Base-by-base conservation (phyloP, 352 stramenopile species). In the Globisporangium abappressorium region DNA sequence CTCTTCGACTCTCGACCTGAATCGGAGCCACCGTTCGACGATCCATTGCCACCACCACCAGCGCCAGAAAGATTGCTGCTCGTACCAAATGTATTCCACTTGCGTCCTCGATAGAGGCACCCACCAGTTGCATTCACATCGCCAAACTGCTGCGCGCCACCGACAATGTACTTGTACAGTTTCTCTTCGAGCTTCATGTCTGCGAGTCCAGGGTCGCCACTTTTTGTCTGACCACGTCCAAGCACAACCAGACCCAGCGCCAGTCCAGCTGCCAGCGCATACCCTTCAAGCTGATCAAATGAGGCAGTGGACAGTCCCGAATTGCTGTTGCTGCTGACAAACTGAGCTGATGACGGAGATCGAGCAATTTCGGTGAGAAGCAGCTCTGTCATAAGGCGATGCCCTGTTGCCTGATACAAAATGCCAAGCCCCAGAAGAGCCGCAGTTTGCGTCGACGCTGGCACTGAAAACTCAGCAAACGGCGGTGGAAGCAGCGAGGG, bases 331-430 rank as follows among this genome's bases (percentile, higher is more conserved):
- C 38, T 81, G 22, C 70, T 79, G 43, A 84, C 69, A 72, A 91
- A 92, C 65, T 93, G 87, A 11, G 77, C 64, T 3, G 86, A 93
- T 4, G 84, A 90, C 14, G 87, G 85, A 22, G 87, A 92, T 11
- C 92, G 90, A 28, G 91, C 91, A 65, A 99, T 99, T 71, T 99
- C 97, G 28, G 92, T 94, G 12, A 99, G 78, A 41, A 99, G 73
- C 64, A 99, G 91, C 70, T 99, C 97, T 2, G 97, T 98, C 94
- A 99, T 99, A 47, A 99, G 83, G 11, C 97, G 89, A 79, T 99
- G 96, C 6, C 89, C 95, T 30, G 88, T 98, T 18, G 87, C 92
- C 81, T 98, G 87, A 75, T 99, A 99, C 47, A 99, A 74, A 33
- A 99, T 91, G 0, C 97, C 97, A 24, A 99, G 88, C 5, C 96